phyloP scores from a whole-genome alignment of 202 grass and related monocot genomes.

The Hordeum pubiflorum region DNA sequence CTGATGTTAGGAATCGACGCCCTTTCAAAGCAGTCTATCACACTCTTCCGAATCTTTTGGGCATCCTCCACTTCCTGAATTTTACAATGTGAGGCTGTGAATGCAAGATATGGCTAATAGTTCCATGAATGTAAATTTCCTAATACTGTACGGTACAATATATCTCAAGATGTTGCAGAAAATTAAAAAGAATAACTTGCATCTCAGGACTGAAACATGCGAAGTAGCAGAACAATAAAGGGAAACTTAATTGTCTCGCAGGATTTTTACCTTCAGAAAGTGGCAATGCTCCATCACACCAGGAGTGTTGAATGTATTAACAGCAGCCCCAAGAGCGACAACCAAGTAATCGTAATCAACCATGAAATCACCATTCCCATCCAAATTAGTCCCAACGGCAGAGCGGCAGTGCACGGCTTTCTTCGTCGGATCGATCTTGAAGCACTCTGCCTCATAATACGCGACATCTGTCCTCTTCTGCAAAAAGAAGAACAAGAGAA shows the following conservation, averaged over 20 bases:
- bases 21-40: constrained; percentile 79
- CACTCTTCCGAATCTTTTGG: constrained; percentile 70
- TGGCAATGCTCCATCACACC: constrained; percentile 75
- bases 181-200: neutral
- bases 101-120: neutral
- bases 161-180: neutral
- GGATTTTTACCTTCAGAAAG: constrained; percentile 72
- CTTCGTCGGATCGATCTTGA: constrained; percentile 69
- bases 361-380: constrained; percentile 83
- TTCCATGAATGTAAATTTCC: constrained; percentile 6
- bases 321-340: constrained; percentile 70
- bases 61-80: constrained; percentile 94
- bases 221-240: neutral
- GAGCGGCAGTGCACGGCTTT: constrained; percentile 63
- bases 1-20: constrained; percentile 62
- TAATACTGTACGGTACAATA: neutral
- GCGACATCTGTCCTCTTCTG: constrained; percentile 48
- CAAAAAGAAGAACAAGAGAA: neutral
- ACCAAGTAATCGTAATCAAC: constrained; percentile 85
- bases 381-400: constrained; percentile 66
- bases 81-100: constrained; percentile 23
- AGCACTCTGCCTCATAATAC: constrained; percentile 80
- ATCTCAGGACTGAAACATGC: neutral
- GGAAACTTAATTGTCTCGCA: neutral
- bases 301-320: constrained; percentile 90